Evolutionary conservation across 805 yeast genomes (phyloP), one percentile per base, ranked within the genome.

Genomic region (Zygosaccharomyces rouxii): DNA sequence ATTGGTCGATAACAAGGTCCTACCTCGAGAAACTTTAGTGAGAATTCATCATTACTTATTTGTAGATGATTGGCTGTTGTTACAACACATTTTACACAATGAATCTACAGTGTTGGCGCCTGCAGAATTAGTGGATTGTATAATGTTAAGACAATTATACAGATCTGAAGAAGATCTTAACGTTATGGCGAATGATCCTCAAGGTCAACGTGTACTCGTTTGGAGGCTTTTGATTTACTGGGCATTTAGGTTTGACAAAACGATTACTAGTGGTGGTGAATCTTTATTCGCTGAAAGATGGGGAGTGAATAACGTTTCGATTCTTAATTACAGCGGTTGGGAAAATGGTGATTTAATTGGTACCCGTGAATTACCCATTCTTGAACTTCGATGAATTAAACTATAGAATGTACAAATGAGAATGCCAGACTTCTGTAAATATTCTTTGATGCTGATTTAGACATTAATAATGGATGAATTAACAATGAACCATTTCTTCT

Each of bases 81-180:
- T 63, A 21, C 51, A 49, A 37, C 39, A 47, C n/a, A 48, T 59
- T 5, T 35, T 60, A 4, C 38, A 41, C 18, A 48, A 47, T 11
- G 29, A 35, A 2, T 31, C 22, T 7, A 43, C 53, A 62, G 61
- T 67, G 35, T 56, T 84, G 47, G 63, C 70, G 30, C 66, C 69
- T 25, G 70, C 70, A 50, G 89, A 84, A 60, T 59, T 83, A 30
- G 66, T 80, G 2, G 63, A 71, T 39, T 75, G 80, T 5, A 76
- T 85, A 52, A 55, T 80, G 35, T 81, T 79, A 51, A 71, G 89
- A 48, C 81, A 80, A 23, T 63, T 84, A 38, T 69, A 80, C 13
- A 70, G 72, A 50, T 47, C 53, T 11, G 58, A 49, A 1, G 71
- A 66, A 21, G 68, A 71, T 45, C 39, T 71, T 21, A 51, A 65